Evolutionary conservation across 129 eudicot genomes (phyloP).

Genomic region (Escallonia rubra): DNA sequence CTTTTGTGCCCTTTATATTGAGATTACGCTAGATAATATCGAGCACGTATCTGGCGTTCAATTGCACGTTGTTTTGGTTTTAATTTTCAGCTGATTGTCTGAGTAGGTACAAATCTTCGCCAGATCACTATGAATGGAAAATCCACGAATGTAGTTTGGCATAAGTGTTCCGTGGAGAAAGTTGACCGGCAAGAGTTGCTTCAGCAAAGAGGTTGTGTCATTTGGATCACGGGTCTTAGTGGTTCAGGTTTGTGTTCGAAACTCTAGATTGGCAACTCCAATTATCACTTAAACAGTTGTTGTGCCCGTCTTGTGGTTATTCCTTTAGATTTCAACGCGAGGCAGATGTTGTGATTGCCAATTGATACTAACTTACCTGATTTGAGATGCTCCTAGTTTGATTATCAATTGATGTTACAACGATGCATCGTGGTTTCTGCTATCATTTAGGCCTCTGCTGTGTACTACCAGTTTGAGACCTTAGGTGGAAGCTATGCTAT

Average conservation of each 20-base stretch:
- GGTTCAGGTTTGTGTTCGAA: slow-evolving; percentile 72
- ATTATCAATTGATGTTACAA: no score
- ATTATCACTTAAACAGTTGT: not conserved
- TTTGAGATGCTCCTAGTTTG: no score
- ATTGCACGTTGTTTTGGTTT: not conserved
- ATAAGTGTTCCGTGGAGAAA: slow-evolving; percentile 69
- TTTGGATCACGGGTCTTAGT: slow-evolving; percentile 97
- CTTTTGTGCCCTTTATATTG: not conserved
- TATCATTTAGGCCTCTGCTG: no score
- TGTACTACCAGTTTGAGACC: no score
- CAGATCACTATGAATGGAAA: slow-evolving; percentile 31
- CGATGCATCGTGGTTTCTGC: no score
- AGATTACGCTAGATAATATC: no score
- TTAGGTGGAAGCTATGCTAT: no score
- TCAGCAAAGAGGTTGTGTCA: slow-evolving; percentile 85
- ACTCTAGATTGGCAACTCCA: not conserved
- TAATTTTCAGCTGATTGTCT: not conserved
- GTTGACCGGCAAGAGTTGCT: slow-evolving; percentile 72
- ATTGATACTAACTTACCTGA: no score
- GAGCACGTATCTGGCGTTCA: no score
- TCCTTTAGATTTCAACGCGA: no score
- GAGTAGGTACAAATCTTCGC: slow-evolving; percentile 28
- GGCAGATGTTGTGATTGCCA: no score
- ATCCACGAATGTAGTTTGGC: slow-evolving; percentile 72
- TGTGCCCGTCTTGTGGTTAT: not conserved